Conservation (phyloP, 164 flowering plant species). For the Tinospora cordifolia region DNA sequence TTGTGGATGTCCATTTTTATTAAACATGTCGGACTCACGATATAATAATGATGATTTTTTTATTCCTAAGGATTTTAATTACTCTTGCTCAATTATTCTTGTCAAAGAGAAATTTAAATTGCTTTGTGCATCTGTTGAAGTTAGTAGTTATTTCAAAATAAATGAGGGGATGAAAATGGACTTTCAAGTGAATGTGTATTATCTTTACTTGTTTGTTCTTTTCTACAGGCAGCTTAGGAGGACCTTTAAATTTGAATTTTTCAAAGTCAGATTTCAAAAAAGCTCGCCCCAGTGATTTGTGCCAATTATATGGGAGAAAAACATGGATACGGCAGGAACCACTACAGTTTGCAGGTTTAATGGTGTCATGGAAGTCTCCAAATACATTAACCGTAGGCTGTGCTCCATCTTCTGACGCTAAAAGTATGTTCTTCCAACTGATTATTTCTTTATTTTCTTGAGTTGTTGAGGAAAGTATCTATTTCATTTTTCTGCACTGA, state of each 20-base stretch:
- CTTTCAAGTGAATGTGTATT: not conserved
- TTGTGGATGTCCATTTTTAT: not conserved
- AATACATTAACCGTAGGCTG: slow-evolving; percentile 20
- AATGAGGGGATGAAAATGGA: not conserved
- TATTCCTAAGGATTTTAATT: not conserved
- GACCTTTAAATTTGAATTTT: slow-evolving; percentile 29
- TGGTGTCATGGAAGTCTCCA: slow-evolving; percentile 18
- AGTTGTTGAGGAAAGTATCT: not conserved
- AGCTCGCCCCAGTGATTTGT: slow-evolving; percentile 19
- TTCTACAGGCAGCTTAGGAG: slow-evolving; percentile 49
- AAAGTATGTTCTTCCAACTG: slow-evolving; percentile 25
- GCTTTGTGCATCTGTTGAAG: not conserved
- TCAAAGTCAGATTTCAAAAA: slow-evolving; percentile 21
- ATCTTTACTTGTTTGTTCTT: slow-evolving; percentile 1
- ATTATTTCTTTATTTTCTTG: not conserved
- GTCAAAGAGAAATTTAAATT: not conserved
- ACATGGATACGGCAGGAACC: slow-evolving; percentile 17
- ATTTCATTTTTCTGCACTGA: not conserved
- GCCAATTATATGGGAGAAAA: slow-evolving; percentile 13
- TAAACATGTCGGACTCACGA: not conserved
- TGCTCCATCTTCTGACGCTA: slow-evolving; percentile 22
- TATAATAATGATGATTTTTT: not conserved
- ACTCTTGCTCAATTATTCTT: not conserved
- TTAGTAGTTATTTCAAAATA: not conserved
- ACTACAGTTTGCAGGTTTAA: slow-evolving; percentile 20